Percentiles rank a stretch among this genome's conserved stretches.
These are phyloP conservation scores for Orbilia javanica DNA, from an alignment of 2,329 filamentous ascomycete species.

Conservation along the genomic window DNA sequence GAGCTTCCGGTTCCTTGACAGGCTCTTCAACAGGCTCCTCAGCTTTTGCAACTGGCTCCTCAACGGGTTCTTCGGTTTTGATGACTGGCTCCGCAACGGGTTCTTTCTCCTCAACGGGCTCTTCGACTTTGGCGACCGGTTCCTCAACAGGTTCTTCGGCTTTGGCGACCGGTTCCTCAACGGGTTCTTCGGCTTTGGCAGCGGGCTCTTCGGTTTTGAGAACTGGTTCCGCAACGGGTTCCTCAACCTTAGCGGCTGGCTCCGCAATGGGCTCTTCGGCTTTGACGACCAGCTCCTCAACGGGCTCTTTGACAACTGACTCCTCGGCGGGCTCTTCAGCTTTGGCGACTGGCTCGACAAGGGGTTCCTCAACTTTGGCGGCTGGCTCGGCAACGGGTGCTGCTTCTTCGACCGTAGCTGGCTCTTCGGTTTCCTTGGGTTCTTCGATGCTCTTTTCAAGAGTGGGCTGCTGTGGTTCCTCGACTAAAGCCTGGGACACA, in stretches of 20 bases:
- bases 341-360: slow-evolving; percentile 18
- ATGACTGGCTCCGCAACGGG: no score
- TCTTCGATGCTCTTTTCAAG: slow-evolving; percentile 19
- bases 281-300: not conserved
- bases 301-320: not conserved
- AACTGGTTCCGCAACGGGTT: not conserved
- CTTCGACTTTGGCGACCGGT: not conserved
- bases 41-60: not conserved
- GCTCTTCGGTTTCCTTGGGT: not conserved
- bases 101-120: not conserved
- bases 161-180: not conserved
- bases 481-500: not conserved
- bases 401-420: not conserved
- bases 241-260: not conserved
- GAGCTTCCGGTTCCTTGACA: slow-evolving; percentile 3
- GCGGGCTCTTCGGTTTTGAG: not conserved
- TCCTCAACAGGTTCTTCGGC: not conserved
- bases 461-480: slow-evolving; percentile 11
- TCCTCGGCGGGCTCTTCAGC: not conserved
- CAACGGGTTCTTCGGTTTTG: slow-evolving; percentile 2
- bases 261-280: not conserved
- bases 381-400: not conserved
- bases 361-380: not conserved
- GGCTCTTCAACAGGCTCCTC: slow-evolving; percentile 13
- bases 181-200: slow-evolving; percentile 15